phyloP scores from a whole-genome alignment of 2,329 filamentous ascomycete genomes.

The Penicillium capsulatum region DNA sequence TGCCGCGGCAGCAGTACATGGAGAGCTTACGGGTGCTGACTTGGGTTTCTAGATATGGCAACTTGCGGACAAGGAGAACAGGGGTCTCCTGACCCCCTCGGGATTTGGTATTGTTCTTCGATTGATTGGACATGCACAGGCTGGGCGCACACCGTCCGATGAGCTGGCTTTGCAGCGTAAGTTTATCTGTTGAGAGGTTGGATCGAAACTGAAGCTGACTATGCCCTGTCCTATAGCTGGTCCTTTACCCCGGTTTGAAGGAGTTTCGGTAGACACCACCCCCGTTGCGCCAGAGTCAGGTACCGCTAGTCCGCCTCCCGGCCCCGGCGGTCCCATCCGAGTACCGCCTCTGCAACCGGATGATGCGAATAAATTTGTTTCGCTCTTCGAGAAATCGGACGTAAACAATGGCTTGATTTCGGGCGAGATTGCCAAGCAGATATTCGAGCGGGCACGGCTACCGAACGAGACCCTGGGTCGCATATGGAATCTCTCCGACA shows the following conservation, averaged over 20 bases:
- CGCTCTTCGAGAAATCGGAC: conserved; percentile 85
- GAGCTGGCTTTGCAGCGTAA: conserved; percentile 76
- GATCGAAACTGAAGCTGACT: too few species aligned
- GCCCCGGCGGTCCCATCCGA: conserved; percentile 62
- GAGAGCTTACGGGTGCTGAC: conserved; percentile 5
- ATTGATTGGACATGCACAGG: conserved; percentile 93
- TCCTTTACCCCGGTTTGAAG: conserved; percentile 90
- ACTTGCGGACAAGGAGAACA: conserved; percentile 94
- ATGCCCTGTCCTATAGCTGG: too few species aligned
- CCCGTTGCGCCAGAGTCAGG: conserved; percentile 50
- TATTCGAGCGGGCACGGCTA: conserved; percentile 88
- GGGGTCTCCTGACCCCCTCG: conserved; percentile 83
- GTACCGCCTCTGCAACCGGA: conserved; percentile 85
- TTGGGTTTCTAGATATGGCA: conserved; percentile 77
- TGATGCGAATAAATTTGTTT: conserved; percentile 82
- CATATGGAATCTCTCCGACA: conserved; percentile 94
- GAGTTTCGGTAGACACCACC: conserved; percentile 52
- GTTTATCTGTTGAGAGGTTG: conserved; percentile 25
- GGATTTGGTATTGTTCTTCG: conserved; percentile 91
- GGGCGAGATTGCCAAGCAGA: conserved; percentile 80
- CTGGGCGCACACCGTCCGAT: conserved; percentile 71
- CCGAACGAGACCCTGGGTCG: conserved; percentile 87
- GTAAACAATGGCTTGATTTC: conserved; percentile 72
- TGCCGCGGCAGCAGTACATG: background rate
- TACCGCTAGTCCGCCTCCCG: conserved; percentile 42